These are phyloP conservation scores for Ceratocystis papillata DNA, from an alignment of 2,329 filamentous ascomycete species.

Conservation along the genomic window DNA sequence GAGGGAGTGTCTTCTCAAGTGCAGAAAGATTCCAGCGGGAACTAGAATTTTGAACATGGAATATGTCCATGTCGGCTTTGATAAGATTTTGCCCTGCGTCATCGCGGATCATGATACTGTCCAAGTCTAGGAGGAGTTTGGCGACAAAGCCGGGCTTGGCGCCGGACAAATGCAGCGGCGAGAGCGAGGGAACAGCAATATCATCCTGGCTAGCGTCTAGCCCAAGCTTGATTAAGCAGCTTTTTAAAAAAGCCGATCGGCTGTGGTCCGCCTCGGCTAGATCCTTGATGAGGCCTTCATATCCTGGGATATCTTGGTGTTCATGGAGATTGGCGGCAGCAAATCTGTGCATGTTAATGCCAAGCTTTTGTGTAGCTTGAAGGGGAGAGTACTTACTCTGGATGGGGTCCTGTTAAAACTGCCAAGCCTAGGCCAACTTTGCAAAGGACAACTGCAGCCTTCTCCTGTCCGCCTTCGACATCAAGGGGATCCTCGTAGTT, in stretches of 20 bases:
- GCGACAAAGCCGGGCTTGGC: slow-evolving; percentile 55
- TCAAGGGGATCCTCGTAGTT: slow-evolving; percentile 63
- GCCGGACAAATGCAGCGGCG: slow-evolving; percentile 64
- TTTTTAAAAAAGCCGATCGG: slow-evolving; percentile 65
- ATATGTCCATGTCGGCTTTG: slow-evolving; percentile 70
- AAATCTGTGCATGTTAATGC: slow-evolving; percentile 49
- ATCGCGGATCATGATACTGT: slow-evolving; percentile 55
- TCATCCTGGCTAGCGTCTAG: slow-evolving; percentile 64
- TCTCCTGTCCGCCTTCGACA: slow-evolving; percentile 61
- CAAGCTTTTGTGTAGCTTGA: neutral
- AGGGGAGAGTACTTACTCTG: slow-evolving; percentile 50
- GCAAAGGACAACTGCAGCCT: slow-evolving; percentile 73
- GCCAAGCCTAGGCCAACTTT: slow-evolving; percentile 70
- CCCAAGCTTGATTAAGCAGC: slow-evolving; percentile 68
- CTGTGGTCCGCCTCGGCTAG: slow-evolving; percentile 58
- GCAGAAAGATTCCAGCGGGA: slow-evolving; percentile 47
- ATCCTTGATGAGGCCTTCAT: slow-evolving; percentile 56
- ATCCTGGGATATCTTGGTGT: slow-evolving; percentile 55
- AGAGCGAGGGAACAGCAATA: slow-evolving; percentile 64
- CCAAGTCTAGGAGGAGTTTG: slow-evolving; percentile 54
- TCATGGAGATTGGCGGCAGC: slow-evolving; percentile 64
- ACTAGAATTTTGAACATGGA: slow-evolving; percentile 59
- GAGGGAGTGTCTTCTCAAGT: slow-evolving; percentile 21
- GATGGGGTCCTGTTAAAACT: slow-evolving; percentile 78
- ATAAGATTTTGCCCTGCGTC: slow-evolving; percentile 57